Percentiles rank a stretch among this genome's conserved stretches.
Evolutionary conservation across 73 alveolate species (phyloP).

Genomic region (Paramecium octaurelia): DNA sequence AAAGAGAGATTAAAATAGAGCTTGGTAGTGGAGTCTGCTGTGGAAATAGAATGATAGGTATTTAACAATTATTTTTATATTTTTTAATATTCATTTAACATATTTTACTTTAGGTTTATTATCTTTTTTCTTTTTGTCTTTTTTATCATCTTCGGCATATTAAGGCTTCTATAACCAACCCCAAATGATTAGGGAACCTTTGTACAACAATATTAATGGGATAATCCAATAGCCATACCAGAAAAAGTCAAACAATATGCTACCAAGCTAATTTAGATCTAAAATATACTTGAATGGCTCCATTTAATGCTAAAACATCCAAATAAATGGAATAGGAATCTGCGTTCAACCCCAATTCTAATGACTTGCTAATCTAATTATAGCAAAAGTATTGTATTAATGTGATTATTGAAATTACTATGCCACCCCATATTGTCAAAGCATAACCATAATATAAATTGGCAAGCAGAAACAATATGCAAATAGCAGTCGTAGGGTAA

Average conservation of each 20-base stretch:
- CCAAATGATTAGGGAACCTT: not conserved
- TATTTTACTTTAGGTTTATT: conserved; percentile 18
- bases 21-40: not conserved
- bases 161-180: conserved; percentile 28
- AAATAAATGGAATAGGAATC: conserved; percentile 36
- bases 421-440: not conserved
- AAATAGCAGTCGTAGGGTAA: not conserved
- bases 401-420: not conserved
- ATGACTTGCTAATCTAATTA: conserved; percentile 3
- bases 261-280: not conserved
- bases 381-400: not conserved
- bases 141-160: conserved; percentile 8
- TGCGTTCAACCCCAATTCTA: not conserved
- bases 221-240: conserved; percentile 33
- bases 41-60: not conserved
- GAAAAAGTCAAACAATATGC: not conserved
- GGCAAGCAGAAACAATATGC: not conserved
- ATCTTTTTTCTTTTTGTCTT: conserved; percentile 23
- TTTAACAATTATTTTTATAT: not conserved
- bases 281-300: not conserved
- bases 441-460: not conserved
- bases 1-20: not conserved
- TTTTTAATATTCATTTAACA: conserved; percentile 11
- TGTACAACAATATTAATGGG: conserved; percentile 9
- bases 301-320: conserved; percentile 25